phyloP scores from a whole-genome alignment of 805 yeast species.

The Pichia deserticola region DNA sequence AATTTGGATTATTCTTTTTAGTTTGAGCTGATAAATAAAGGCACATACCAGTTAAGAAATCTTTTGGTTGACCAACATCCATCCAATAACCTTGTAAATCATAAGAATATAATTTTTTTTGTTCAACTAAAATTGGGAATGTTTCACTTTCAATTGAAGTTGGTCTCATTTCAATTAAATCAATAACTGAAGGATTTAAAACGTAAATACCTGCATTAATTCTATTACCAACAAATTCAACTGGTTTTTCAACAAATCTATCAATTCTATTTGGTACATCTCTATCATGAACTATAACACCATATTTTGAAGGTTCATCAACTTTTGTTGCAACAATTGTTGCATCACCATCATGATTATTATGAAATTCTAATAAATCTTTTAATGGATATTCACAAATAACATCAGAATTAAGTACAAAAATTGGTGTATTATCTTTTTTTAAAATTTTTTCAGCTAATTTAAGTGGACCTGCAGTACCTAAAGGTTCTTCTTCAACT shows the following conservation, averaged over 20 bases:
- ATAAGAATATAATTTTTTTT: constrained; percentile 83
- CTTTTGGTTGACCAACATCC: constrained; percentile 99
- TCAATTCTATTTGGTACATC: constrained; percentile 93
- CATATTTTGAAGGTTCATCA: constrained; percentile 98
- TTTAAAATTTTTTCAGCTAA: constrained; percentile 89
- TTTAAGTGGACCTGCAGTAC: constrained; percentile 98
- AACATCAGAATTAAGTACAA: constrained; percentile 96
- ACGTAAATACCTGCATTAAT: constrained; percentile 99
- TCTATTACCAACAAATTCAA: constrained; percentile 98
- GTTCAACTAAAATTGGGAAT: constrained; percentile 91
- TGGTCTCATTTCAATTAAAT: constrained; percentile 94
- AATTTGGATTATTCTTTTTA: constrained; percentile 67
- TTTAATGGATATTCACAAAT: constrained; percentile 97
- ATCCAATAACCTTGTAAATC: constrained; percentile 99
- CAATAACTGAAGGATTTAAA: constrained; percentile 95
- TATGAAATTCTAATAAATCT: constrained; percentile 89
- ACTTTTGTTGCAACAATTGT: constrained; percentile 99
- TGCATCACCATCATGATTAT: constrained; percentile 94
- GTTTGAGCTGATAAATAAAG: constrained; percentile 82
- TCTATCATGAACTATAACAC: constrained; percentile 97
- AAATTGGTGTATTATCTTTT: constrained; percentile 95
- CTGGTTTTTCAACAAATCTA: constrained; percentile 99
- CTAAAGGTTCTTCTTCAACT: constrained; percentile 98
- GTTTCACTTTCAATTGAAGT: constrained; percentile 99
- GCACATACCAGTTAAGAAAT: constrained; percentile 93